phyloP scores from a whole-genome alignment of 2,329 filamentous ascomycete genomes.

The Fusarium oxysporum region DNA sequence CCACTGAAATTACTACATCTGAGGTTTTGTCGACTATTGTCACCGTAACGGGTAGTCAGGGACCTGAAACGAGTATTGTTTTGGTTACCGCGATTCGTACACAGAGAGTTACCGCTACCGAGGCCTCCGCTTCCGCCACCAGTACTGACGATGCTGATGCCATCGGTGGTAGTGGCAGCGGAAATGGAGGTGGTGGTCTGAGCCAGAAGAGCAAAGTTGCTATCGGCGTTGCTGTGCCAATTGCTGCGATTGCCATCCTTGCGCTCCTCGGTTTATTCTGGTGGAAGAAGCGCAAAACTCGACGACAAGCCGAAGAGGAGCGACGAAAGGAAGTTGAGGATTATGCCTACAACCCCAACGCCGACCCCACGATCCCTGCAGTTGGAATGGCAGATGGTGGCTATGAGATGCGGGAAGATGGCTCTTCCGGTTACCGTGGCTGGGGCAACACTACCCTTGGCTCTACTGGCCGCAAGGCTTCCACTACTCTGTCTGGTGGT shows the following conservation, averaged over 20 bases:
- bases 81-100: slow-evolving; percentile 46
- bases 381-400: slow-evolving; percentile 63
- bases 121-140: slow-evolving; percentile 37
- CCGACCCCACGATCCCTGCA: slow-evolving; percentile 80
- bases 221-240: slow-evolving; percentile 92
- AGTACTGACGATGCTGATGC: slow-evolving; percentile 47
- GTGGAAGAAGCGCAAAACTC: slow-evolving; percentile 89
- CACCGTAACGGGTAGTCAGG: slow-evolving; percentile 41
- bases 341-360: slow-evolving; percentile 97
- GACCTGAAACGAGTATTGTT: slow-evolving; percentile 40
- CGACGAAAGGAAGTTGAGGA: slow-evolving; percentile 97
- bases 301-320: slow-evolving; percentile 86
- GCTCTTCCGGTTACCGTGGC: slow-evolving; percentile 85
- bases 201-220: slow-evolving; percentile 79
- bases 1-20: slow-evolving; percentile 20
- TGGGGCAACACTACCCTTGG: slow-evolving; percentile 86
- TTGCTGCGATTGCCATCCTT: slow-evolving; percentile 85
- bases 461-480: slow-evolving; percentile 82
- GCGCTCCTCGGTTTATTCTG: slow-evolving; percentile 82
- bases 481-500: slow-evolving; percentile 88
- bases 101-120: slow-evolving; percentile 11
- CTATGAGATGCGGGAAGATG: slow-evolving; percentile 83
- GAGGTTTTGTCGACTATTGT: slow-evolving; percentile 39
- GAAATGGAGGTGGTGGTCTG: slow-evolving; percentile 60
- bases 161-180: slow-evolving; percentile 34